Evolutionary conservation across 208 protist genomes (phyloP).

Genomic region (Acanthamoeba castellanii): DNA sequence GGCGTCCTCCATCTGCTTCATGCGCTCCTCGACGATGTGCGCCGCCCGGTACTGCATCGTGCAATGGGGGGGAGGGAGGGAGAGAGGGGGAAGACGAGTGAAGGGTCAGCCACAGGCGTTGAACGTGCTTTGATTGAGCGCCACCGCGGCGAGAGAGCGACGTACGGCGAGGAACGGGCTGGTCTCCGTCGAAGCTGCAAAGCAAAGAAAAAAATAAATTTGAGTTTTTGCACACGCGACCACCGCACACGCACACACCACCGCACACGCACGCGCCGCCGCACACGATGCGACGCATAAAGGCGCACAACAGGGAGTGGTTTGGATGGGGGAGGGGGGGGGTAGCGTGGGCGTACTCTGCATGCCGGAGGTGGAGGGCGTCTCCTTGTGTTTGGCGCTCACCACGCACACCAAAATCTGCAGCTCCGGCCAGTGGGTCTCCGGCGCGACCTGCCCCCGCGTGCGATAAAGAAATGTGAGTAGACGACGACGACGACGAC

Average conservation of each 20-base stretch:
- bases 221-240: background rate
- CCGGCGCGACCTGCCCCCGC: constrained; percentile 87
- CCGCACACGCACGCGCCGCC: too few species aligned
- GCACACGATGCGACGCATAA: too few species aligned
- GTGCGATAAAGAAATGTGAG: too few species aligned
- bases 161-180: constrained; percentile 92
- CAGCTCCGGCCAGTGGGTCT: constrained; percentile 95
- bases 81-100: background rate
- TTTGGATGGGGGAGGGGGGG: too few species aligned
- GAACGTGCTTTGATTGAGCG: background rate
- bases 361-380: constrained; percentile 97
- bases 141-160: constrained; percentile 82
- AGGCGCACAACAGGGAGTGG: too few species aligned
- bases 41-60: constrained; percentile 77
- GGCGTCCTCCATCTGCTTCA: constrained; percentile 94
- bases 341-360: constrained; percentile 94
- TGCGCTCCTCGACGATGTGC: constrained; percentile 93
- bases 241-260: background rate
- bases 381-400: constrained; percentile 94
- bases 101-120: background rate
- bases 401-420: constrained; percentile 91
- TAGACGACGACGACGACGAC: background rate
- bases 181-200: constrained; percentile 58
- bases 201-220: background rate
- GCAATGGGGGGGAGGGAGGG: background rate